Evolutionary conservation across 106 monocot species (phyloP).

Genomic region (Platanthera guangdongensis): DNA sequence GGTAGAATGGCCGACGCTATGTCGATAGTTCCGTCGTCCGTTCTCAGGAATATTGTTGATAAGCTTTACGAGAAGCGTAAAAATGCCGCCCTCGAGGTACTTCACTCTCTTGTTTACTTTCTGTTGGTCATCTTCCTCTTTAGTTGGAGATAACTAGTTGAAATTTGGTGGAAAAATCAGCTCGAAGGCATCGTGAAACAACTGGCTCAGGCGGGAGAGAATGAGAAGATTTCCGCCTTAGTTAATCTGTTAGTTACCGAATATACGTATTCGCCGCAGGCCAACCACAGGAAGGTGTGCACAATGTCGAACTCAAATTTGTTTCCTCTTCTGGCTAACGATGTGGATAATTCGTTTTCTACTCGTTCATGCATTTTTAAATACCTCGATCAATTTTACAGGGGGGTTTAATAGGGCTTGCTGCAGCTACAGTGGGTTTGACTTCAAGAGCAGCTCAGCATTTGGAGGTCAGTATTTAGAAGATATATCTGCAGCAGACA

Average conservation of each 20-base stretch:
- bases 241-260: slow-evolving; percentile 15
- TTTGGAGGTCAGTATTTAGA: slow-evolving; percentile 61
- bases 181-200: slow-evolving; percentile 26
- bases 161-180: slow-evolving; percentile 43
- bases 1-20: slow-evolving; percentile 55
- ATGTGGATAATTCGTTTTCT: neutral
- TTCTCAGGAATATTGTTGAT: slow-evolving; percentile 74
- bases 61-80: slow-evolving; percentile 99
- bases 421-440: slow-evolving; percentile 90
- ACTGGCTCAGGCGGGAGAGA: slow-evolving; percentile 18
- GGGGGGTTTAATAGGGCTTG: slow-evolving; percentile 95
- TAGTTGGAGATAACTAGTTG: neutral
- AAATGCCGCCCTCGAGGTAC: slow-evolving; percentile 90
- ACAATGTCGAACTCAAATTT: neutral
- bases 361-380: neutral
- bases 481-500: neutral
- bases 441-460: slow-evolving; percentile 80
- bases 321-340: neutral
- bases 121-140: slow-evolving; percentile 1
- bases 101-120: neutral
- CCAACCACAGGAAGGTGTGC: slow-evolving; percentile 69
- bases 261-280: slow-evolving; percentile 20
- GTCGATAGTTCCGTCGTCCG: slow-evolving; percentile 60
- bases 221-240: slow-evolving; percentile 19
- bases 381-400: slow-evolving; percentile 17